Conservation (phyloP, 1,284 basidiomycete species). For the Schizophyllum commune region DNA sequence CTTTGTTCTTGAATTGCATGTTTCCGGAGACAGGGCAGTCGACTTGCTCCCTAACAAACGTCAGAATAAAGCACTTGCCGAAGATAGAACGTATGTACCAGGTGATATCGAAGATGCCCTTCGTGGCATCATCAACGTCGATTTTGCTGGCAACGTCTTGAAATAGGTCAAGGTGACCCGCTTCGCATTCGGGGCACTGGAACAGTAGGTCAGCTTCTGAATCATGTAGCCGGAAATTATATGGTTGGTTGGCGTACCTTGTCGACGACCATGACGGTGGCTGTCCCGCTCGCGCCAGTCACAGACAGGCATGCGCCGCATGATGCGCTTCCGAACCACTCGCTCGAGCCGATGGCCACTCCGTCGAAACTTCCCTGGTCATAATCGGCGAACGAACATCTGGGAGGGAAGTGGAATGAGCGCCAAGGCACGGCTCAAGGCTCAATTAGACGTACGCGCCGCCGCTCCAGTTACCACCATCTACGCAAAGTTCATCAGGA, state of each 20-base stretch:
- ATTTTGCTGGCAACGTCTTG: background rate
- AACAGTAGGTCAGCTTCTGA: no score
- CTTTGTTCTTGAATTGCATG: slow-evolving; percentile 4
- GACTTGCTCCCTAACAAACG: background rate
- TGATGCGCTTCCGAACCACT: slow-evolving; percentile 1
- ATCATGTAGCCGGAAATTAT: no score
- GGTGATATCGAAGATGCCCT: slow-evolving; percentile 1
- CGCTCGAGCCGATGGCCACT: background rate
- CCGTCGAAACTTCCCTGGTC: background rate
- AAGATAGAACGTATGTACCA: background rate
- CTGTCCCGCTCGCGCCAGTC: slow-evolving; percentile 1
- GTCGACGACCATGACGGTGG: slow-evolving; percentile 2
- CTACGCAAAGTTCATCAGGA: background rate
- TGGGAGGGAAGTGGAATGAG: background rate
- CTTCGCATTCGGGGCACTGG: slow-evolving; percentile 1
- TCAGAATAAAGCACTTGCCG: background rate
- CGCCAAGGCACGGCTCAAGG: background rate
- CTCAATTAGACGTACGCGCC: background rate
- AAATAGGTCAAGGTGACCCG: background rate
- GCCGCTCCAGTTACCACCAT: background rate
- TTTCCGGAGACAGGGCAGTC: background rate
- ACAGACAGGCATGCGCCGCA: slow-evolving; percentile 1
- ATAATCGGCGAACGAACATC: slow-evolving; percentile 1
- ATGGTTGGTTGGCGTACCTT: no score
- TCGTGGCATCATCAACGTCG: background rate